These are phyloP conservation scores for Sordariomycetes sp. DNA, from an alignment of 2,329 filamentous ascomycete species.

Conservation along the genomic window DNA sequence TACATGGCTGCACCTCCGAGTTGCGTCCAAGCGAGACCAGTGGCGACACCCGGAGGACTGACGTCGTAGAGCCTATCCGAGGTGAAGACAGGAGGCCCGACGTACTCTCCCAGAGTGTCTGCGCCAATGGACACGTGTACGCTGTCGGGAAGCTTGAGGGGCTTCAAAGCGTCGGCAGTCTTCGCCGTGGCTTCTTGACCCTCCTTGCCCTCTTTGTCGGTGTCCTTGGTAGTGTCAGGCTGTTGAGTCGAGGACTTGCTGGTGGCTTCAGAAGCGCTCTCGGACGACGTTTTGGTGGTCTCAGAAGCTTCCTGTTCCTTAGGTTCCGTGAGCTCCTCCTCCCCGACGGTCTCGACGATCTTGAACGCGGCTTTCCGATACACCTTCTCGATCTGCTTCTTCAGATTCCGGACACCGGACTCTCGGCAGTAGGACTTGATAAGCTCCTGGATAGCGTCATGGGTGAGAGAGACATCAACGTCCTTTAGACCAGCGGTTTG, in stretches of 20 bases:
- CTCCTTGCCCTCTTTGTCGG: slow-evolving; percentile 8
- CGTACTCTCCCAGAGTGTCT: slow-evolving; percentile 90
- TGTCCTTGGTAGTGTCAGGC: slow-evolving; percentile 12
- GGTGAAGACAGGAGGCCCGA: slow-evolving; percentile 90
- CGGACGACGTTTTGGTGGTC: slow-evolving; percentile 9
- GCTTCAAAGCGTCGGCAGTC: slow-evolving; percentile 61
- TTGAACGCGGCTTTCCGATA: slow-evolving; percentile 95
- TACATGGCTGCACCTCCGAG: slow-evolving; percentile 96
- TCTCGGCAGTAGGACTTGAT: slow-evolving; percentile 99
- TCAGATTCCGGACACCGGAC: slow-evolving; percentile 91
- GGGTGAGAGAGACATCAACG: slow-evolving; percentile 77
- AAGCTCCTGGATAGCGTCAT: slow-evolving; percentile 85
- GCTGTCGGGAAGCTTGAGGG: slow-evolving; percentile 72
- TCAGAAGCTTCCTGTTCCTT: slow-evolving; percentile 33
- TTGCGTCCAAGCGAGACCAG: slow-evolving; percentile 97
- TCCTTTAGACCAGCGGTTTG: slow-evolving; percentile 84
- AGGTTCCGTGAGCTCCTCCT: slow-evolving; percentile 64
- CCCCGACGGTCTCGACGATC: slow-evolving; percentile 86
- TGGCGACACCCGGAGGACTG: slow-evolving; percentile 87
- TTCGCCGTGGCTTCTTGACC: slow-evolving; percentile 41
- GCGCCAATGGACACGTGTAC: slow-evolving; percentile 82
- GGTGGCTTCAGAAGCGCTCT: neutral
- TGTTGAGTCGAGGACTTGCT: slow-evolving; percentile 6
- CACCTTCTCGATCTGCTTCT: slow-evolving; percentile 99
- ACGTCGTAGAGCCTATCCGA: slow-evolving; percentile 91